phyloP scores from a whole-genome alignment of 306 rosid species.

The Cucumis hystrix region DNA sequence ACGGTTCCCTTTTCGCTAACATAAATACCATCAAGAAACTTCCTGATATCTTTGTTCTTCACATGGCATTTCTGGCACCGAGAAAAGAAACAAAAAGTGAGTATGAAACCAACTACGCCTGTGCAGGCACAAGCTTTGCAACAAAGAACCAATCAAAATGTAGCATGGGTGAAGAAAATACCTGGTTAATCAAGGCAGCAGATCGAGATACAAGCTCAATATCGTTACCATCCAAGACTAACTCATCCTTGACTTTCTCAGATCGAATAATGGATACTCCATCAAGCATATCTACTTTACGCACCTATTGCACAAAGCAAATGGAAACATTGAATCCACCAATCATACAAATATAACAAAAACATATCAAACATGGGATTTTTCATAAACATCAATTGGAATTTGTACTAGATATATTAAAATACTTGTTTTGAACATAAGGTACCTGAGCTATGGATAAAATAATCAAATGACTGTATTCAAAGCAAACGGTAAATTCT shows the following conservation, averaged over 20 bases:
- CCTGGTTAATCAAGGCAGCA: slow-evolving; percentile 70
- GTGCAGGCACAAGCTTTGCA: neutral
- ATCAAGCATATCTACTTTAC: slow-evolving; percentile 72
- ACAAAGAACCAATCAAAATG: neutral
- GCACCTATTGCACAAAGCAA: slow-evolving; percentile 28
- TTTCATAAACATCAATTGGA: neutral
- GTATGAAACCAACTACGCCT: neutral
- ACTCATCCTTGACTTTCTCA: slow-evolving; percentile 76
- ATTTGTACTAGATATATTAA: neutral
- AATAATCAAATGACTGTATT: neutral
- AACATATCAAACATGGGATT: neutral
- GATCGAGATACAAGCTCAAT: slow-evolving; percentile 74
- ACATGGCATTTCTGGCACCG: slow-evolving; percentile 2
- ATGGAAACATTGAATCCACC: too few relatives aligned
- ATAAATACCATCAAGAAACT: slow-evolving; percentile 6
- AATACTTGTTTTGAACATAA: neutral
- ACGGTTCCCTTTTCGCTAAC: slow-evolving; percentile 2
- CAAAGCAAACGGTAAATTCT: neutral
- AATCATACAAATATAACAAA: neutral
- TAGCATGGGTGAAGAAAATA: neutral
- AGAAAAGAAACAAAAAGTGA: neutral
- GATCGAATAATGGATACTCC: slow-evolving; percentile 56
- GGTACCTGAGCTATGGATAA: neutral
- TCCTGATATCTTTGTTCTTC: slow-evolving; percentile 4
- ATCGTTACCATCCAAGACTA: slow-evolving; percentile 66